These are phyloP conservation scores for Fusarium ramigenum DNA, from an alignment of 2,329 filamentous ascomycete genomes.

Conservation along the genomic window DNA sequence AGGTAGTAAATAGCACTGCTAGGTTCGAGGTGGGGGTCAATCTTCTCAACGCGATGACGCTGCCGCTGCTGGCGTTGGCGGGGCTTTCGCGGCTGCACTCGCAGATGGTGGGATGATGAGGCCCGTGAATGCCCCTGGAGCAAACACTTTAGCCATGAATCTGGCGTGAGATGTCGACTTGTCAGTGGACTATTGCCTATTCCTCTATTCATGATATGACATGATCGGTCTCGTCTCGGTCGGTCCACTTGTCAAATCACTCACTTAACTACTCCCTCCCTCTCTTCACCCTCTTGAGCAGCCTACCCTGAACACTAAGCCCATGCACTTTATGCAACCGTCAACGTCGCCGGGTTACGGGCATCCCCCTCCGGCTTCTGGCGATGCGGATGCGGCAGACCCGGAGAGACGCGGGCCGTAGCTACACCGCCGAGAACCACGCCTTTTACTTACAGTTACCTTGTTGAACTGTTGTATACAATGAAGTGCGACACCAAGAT, in stretches of 20 bases:
- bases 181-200: slow-evolving; percentile 1
- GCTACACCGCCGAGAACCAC: slow-evolving; percentile 10
- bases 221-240: slow-evolving; percentile 26
- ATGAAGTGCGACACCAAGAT: background rate
- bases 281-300: slow-evolving; percentile 2
- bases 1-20: slow-evolving; percentile 26
- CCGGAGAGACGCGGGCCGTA: slow-evolving; percentile 31
- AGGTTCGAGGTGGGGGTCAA: slow-evolving; percentile 34
- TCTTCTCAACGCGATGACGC: slow-evolving; percentile 30
- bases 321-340: background rate
- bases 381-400: slow-evolving; percentile 26
- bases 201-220: slow-evolving; percentile 4
- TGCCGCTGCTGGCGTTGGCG: slow-evolving; percentile 12
- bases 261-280: background rate
- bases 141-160: slow-evolving; percentile 14
- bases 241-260: slow-evolving; percentile 7
- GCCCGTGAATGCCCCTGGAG: slow-evolving; percentile 18
- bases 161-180: slow-evolving; percentile 17
- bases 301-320: background rate
- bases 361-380: slow-evolving; percentile 28
- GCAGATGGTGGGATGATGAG: slow-evolving; percentile 34
- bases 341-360: slow-evolving; percentile 20
- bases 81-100: slow-evolving; percentile 35
- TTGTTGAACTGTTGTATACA: slow-evolving; percentile 4
- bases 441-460: slow-evolving; percentile 17